A percentile compares a stretch with the other conserved stretches of the same genome.
phyloP scores from a whole-genome alignment of 768 basidiomycete genomes.

The Gautieria morchelliformis region DNA sequence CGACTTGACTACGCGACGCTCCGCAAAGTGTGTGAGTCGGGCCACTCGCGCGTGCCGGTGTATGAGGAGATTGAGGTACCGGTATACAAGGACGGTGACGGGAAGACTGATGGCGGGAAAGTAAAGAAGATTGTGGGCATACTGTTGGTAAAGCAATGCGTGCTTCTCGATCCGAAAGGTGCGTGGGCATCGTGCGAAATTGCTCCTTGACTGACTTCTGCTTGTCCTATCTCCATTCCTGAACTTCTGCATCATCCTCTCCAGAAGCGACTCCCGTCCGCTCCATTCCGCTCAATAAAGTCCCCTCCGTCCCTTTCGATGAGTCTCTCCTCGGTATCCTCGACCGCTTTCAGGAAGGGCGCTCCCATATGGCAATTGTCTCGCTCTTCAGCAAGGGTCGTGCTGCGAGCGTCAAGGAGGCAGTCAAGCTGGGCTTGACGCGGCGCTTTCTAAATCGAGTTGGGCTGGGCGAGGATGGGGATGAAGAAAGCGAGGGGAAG shows the following conservation, averaged over 20 bases:
- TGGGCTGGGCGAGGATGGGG: constrained; percentile 48
- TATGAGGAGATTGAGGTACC: constrained; percentile 63
- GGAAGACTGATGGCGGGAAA: constrained; percentile 21
- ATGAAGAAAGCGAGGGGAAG: constrained; percentile 11
- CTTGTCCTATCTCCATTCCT: background rate
- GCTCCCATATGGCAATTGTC: constrained; percentile 89
- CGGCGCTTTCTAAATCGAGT: constrained; percentile 69
- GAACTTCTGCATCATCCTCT: background rate
- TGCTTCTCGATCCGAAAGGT: constrained; percentile 81
- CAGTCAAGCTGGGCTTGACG: constrained; percentile 70
- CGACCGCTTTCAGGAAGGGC: constrained; percentile 83
- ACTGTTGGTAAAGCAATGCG: constrained; percentile 81
- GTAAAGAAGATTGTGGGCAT: constrained; percentile 82
- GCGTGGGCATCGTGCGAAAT: background rate
- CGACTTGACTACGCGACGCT: constrained; percentile 74
- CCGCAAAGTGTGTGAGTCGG: constrained; percentile 64
- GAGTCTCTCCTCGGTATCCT: constrained; percentile 77
- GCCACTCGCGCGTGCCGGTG: constrained; percentile 78
- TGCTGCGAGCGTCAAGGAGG: constrained; percentile 50
- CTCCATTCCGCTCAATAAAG: constrained; percentile 77
- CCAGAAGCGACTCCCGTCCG: constrained; percentile 75
- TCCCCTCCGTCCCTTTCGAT: constrained; percentile 79
- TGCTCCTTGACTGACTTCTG: background rate
- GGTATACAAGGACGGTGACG: constrained; percentile 22
- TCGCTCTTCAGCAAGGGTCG: constrained; percentile 50